Percentiles rank a stretch among this genome's conserved stretches.
These are phyloP conservation scores for Penicillium brevicompactum DNA, from an alignment of 2,329 filamentous ascomycete genomes.

Conservation along the genomic window DNA sequence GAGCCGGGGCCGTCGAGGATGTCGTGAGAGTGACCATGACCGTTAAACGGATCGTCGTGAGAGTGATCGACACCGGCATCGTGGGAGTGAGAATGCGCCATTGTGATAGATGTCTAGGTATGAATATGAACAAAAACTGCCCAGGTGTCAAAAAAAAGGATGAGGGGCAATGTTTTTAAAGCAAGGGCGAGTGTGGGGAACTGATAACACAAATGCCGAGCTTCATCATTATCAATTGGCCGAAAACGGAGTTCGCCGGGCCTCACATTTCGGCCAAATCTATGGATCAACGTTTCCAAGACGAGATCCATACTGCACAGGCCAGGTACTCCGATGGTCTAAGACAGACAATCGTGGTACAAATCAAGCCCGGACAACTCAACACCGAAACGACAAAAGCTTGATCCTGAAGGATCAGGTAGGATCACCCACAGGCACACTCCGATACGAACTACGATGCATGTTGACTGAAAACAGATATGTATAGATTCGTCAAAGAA, in stretches of 20 bases:
- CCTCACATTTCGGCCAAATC: not conserved
- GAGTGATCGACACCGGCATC: slow-evolving; percentile 40
- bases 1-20: slow-evolving; percentile 92
- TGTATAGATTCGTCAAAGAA: slow-evolving; percentile 28
- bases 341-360: no score
- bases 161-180: slow-evolving; percentile 18
- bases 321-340: no score
- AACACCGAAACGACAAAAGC: not conserved
- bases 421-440: not conserved
- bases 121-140: not conserved
- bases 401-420: not conserved
- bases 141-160: not conserved
- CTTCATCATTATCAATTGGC: slow-evolving; percentile 14
- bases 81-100: slow-evolving; percentile 46
- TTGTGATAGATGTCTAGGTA: slow-evolving; percentile 12
- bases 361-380: no score
- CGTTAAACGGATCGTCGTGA: slow-evolving; percentile 60
- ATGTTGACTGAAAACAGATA: slow-evolving; percentile 10
- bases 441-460: slow-evolving; percentile 6
- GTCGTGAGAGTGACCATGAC: slow-evolving; percentile 92
- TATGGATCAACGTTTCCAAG: not conserved
- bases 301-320: not conserved
- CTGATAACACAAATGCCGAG: slow-evolving; percentile 23
- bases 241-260: slow-evolving; percentile 22
- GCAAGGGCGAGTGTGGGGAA: slow-evolving; percentile 14